Conservation (phyloP, 2,329 filamentous ascomycete species). For the Colletotrichum sp. region DNA sequence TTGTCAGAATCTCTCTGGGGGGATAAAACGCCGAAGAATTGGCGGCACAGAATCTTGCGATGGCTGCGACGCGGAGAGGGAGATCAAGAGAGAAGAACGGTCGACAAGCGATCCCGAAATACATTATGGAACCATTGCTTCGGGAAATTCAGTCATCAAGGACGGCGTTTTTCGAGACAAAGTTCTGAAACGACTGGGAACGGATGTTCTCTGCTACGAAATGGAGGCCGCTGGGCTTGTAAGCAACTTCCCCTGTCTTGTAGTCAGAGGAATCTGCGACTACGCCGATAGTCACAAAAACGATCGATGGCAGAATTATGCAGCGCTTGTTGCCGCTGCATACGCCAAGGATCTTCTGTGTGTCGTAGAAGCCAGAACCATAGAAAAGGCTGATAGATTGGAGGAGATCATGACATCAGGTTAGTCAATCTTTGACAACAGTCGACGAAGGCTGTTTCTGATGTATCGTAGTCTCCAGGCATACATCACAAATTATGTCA, state of each 20-base stretch:
- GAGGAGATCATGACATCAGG: no score
- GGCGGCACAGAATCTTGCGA: neutral
- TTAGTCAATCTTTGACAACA: no score
- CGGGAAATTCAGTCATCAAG: conserved; percentile 40
- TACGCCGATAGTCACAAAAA: conserved; percentile 33
- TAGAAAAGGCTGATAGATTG: fast-evolving
- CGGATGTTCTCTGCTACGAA: conserved; percentile 20
- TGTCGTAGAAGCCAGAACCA: fast-evolving
- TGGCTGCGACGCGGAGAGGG: neutral
- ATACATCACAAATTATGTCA: no score
- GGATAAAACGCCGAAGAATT: neutral
- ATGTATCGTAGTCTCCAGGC: no score
- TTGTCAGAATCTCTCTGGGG: neutral
- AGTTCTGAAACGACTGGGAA: neutral
- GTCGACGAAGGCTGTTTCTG: no score
- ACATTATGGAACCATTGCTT: conserved; percentile 32
- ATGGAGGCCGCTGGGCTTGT: conserved; percentile 26
- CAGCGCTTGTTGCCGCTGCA: conserved; percentile 23
- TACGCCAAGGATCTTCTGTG: conserved; percentile 18
- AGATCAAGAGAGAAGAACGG: neutral
- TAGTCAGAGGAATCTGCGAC: conserved; percentile 32
- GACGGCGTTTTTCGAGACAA: conserved; percentile 34
- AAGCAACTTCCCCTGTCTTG: conserved; percentile 24
- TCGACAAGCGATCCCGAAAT: neutral
- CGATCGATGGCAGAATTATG: conserved; percentile 26